Conservation (phyloP, 2,329 filamentous ascomycete species). For the Claviceps digitariae region DNA sequence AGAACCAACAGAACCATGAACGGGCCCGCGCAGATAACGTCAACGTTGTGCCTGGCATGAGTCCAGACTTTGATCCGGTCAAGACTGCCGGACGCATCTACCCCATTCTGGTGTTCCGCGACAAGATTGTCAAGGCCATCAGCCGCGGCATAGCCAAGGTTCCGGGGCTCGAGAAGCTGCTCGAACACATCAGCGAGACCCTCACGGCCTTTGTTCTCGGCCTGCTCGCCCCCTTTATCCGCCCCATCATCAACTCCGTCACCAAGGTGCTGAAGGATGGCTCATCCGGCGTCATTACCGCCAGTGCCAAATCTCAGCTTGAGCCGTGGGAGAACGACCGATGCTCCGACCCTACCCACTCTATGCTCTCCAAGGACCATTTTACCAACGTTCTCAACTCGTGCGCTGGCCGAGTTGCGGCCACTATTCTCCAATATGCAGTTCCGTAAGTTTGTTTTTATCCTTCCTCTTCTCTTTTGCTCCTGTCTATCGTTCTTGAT, state of each 20-base stretch:
- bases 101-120: conserved; percentile 84
- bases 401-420: conserved; percentile 59
- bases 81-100: conserved; percentile 75
- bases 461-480: background rate
- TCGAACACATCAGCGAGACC: conserved; percentile 88
- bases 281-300: conserved; percentile 55
- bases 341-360: conserved; percentile 70
- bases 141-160: conserved; percentile 80
- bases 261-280: conserved; percentile 77
- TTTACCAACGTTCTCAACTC: conserved; percentile 70
- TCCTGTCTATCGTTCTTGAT: too few relatives aligned
- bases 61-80: conserved; percentile 61
- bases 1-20: conserved; percentile 36
- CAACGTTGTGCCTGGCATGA: conserved; percentile 61
- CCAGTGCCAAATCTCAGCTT: conserved; percentile 60
- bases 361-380: conserved; percentile 73
- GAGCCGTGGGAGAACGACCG: conserved; percentile 67
- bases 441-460: conserved; percentile 48
- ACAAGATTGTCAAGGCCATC: conserved; percentile 83
- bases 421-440: conserved; percentile 70
- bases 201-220: conserved; percentile 86
- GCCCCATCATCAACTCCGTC: conserved; percentile 79
- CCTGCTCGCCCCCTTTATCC: conserved; percentile 78
- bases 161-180: conserved; percentile 75
- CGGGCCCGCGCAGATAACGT: conserved; percentile 27